A percentile compares a stretch with the other conserved stretches of the same genome.
These are phyloP conservation scores for Sesbania bispinosa DNA, from an alignment of 306 rosid species.

Conservation along the genomic window DNA sequence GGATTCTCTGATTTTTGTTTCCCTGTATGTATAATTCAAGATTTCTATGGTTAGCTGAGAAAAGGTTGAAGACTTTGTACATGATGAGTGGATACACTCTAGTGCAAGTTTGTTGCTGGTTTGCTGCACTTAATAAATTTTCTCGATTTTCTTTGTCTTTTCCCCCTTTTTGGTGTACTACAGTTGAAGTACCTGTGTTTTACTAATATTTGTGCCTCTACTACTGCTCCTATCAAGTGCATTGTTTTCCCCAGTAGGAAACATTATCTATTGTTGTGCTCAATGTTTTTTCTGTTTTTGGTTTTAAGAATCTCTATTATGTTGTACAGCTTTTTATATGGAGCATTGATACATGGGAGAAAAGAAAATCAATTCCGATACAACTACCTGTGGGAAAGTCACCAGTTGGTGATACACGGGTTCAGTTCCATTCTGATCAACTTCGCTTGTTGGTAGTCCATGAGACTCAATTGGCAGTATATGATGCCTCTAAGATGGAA, in stretches of 20 bases:
- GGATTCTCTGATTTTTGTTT: too few species aligned
- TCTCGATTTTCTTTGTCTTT: background rate
- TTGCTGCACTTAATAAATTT: background rate
- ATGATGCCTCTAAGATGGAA: constrained; percentile 87
- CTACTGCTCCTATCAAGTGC: background rate
- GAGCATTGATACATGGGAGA: constrained; percentile 96
- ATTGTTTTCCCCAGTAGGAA: too few species aligned
- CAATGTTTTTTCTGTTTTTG: constrained; percentile 1
- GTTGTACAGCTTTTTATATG: constrained; percentile 70
- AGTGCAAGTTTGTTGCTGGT: constrained; percentile 1
- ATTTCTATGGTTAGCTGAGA: background rate
- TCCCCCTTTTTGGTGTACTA: background rate
- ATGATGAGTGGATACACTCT: constrained; percentile 13
- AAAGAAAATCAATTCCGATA: constrained; percentile 64
- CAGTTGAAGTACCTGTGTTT: background rate
- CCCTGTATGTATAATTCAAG: too few species aligned
- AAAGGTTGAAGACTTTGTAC: background rate
- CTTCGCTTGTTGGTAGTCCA: constrained; percentile 68
- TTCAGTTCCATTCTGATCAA: constrained; percentile 82
- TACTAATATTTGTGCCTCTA: background rate
- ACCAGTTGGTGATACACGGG: constrained; percentile 67
- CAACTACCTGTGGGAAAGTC: constrained; percentile 72
- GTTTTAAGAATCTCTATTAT: constrained; percentile 21
- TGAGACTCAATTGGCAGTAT: constrained; percentile 81
- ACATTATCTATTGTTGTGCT: too few species aligned